Base-by-base conservation (phyloP, 257 asterid genomes). In the Coffea canephora region DNA sequence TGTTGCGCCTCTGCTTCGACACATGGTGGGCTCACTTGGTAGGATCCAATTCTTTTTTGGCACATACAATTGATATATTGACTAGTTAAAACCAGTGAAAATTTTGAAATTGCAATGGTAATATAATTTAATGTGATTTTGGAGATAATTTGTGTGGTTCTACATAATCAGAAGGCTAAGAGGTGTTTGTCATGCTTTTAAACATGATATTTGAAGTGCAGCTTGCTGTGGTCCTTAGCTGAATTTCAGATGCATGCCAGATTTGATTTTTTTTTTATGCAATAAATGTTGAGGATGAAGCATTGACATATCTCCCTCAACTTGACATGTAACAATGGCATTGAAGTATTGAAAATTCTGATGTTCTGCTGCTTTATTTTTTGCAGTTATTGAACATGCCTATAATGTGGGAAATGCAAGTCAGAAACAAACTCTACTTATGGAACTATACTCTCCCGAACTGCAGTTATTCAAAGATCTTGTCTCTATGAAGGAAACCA, bases 11-110 rank as follows among this genome's bases (percentile, higher is more conserved):
- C 95, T 92, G 81, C 96, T 92, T 71, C 87, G 98, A 31, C 96
- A 94, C 71, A 88, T 90, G 95, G 99, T 92, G 74, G 99, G 97
- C 76, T 95, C 99, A 72, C 92, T 93, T 75, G 99, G 99, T 95
- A 91, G 82, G 84, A 50, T 76, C n/a, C 61, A 52, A 39, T 70
- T 82, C 66, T 82, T 69, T 62, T 62, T 31, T 57, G 8, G 71
- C 75, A 61, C 57, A 69, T 19, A 41, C 62, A 69, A 69, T 39
- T 69, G 65, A 21, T 31, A 39, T 73, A 54, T 50, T 52, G 27
- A 54, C 67, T 15, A 6, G 18, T 21, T 52, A 43, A 55, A 55
- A 55, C 64, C n/a, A 5, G n/a, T 55, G 64, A 55, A 55, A 55
- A 55, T 55, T 16, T 12, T 27, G 43, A 27, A 62, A 3, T 46